Evolutionary conservation across 371 early-diverging fungal species (phyloP), one percentile per base, ranked within the genome.

Genomic region (Circinella umbellata): DNA sequence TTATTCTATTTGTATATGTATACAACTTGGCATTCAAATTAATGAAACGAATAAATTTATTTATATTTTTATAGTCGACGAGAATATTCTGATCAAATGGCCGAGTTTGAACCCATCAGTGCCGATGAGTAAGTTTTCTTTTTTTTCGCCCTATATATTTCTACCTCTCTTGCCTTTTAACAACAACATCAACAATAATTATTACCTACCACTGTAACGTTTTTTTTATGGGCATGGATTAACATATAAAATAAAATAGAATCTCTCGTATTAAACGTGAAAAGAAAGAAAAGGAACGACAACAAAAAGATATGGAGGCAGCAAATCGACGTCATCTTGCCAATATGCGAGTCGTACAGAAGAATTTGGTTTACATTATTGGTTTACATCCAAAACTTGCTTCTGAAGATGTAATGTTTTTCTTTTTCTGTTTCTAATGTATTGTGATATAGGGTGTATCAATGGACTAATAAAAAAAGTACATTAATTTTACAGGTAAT

Each of bases 351-450:
- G 97, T 98, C 0, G 94, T 96, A 9, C 98, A 96, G 76, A 96
- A 95, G 81, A 97, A 95, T 72, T 85, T 98, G 42, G 95, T 97
- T 6, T 98, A 98, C 76, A 96, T 98, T 13, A 92, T 97, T 66
- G 97, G 97, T 4, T 76, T 98, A 46, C 94, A 95, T 35, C 77
- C 94, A 3, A 94, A 91, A 70, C 77, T 94, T 27, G 92, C 93
- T 4, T 91, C 89, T 4, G 98, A 97, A 75, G 98, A 98, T 79
- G 95, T 94, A 84, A 27, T 27, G 27, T 27, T 27, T 27, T 27
- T 27, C 2, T 2, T 27, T 27, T 27, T 27, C 27, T 27, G 27
- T 27, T 27, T 27, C 2, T 27, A 1, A 27, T 27, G 2, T 27
- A 27, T 27, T 27, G 2, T 27, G 27, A 27, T 27, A 27, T 27